Conservation (phyloP, 2,329 filamentous ascomycete species). For the Arthrinium puccinioides region DNA sequence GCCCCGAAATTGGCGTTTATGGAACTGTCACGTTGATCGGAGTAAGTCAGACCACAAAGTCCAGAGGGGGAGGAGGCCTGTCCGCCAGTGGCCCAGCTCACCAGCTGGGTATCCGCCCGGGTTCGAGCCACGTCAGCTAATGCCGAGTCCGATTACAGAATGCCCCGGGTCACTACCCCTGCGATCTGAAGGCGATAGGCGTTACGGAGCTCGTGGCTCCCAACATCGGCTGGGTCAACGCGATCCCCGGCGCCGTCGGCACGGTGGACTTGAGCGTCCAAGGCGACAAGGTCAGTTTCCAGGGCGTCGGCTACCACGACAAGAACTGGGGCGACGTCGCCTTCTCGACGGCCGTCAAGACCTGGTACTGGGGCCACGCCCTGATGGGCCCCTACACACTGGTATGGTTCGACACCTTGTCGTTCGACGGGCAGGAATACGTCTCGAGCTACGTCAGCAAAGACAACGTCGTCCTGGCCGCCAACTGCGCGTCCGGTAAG, state of each 20-base stretch:
- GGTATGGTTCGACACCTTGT: slow-evolving; percentile 33
- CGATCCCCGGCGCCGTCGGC: slow-evolving; percentile 6
- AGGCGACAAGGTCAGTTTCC: slow-evolving; percentile 23
- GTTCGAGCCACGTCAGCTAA: neutral
- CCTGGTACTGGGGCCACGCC: slow-evolving; percentile 39
- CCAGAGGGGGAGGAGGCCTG: too few relatives aligned
- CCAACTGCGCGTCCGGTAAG: too few relatives aligned
- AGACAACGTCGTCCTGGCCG: too few relatives aligned
- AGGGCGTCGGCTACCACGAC: slow-evolving; percentile 35
- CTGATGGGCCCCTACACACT: slow-evolving; percentile 32
- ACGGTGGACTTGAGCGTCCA: slow-evolving; percentile 5
- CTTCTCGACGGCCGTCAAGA: slow-evolving; percentile 21
- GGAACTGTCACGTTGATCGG: too few relatives aligned
- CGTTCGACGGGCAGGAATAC: slow-evolving; percentile 15
- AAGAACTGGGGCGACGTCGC: slow-evolving; percentile 37
- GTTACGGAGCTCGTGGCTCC: slow-evolving; percentile 1
- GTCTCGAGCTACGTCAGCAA: too few relatives aligned
- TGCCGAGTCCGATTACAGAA: neutral
- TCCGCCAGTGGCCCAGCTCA: too few relatives aligned
- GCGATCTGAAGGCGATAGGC: slow-evolving; percentile 3
- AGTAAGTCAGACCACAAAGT: too few relatives aligned
- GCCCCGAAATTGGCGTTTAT: too few relatives aligned
- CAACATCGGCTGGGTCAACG: slow-evolving; percentile 8
- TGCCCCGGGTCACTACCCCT: slow-evolving; percentile 8
- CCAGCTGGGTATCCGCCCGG: too few relatives aligned